Percentiles rank a stretch among this genome's conserved stretches.
Evolutionary conservation across 2,329 filamentous ascomycete species (phyloP).

Genomic region (Truncatella angustata): DNA sequence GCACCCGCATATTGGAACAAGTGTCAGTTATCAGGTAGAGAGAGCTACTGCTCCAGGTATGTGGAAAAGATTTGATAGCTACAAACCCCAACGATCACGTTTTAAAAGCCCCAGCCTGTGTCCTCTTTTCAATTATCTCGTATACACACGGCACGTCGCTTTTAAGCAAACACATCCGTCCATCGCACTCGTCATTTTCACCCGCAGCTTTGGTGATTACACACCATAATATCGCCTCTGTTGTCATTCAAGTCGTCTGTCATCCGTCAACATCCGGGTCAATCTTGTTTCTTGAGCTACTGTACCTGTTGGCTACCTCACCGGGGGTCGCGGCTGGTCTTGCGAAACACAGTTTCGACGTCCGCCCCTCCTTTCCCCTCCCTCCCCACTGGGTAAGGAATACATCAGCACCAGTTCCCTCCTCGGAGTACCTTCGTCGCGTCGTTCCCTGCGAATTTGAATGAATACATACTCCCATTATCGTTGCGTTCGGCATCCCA

Average conservation of each 20-base stretch:
- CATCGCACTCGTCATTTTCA: background rate
- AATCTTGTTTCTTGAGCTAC: background rate
- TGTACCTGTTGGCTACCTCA: conserved; percentile 1
- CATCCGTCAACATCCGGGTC: too few relatives aligned
- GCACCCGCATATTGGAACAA: background rate
- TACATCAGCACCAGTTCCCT: conserved; percentile 7
- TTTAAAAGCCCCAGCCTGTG: background rate
- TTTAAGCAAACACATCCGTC: background rate
- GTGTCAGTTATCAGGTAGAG: background rate
- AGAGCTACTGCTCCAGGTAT: background rate
- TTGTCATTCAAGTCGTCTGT: too few relatives aligned
- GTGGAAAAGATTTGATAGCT: background rate
- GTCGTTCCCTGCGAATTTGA: conserved; percentile 7
- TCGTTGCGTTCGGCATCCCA: background rate
- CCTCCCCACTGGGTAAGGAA: conserved; percentile 2
- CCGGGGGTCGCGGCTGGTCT: conserved; percentile 3
- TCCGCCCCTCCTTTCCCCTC: background rate
- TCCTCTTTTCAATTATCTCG: background rate
- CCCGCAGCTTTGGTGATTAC: background rate
- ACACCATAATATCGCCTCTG: too few relatives aligned
- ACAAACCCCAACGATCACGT: background rate
- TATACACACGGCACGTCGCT: background rate
- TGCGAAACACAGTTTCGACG: background rate
- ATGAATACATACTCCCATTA: conserved; percentile 3
- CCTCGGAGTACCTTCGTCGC: conserved; percentile 3